Conservation (phyloP, 2,329 filamentous ascomycete species). For the Nannizziopsis barbatae region DNA sequence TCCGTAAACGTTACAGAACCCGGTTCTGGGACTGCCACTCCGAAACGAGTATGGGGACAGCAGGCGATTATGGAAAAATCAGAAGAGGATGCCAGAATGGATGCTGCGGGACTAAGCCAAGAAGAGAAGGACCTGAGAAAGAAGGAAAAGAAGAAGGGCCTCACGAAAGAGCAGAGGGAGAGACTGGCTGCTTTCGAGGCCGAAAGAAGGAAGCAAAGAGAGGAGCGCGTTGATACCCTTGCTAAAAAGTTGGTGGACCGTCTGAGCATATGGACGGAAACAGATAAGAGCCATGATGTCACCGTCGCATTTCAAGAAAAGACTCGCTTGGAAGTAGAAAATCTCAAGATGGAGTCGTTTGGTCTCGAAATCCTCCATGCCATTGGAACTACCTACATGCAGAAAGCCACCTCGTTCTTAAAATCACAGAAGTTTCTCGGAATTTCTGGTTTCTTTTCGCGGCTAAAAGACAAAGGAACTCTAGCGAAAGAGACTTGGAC, state of each 20-base stretch:
- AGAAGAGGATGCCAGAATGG: constrained; percentile 60
- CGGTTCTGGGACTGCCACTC: constrained; percentile 36
- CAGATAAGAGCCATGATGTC: constrained; percentile 75
- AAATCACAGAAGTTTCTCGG: constrained; percentile 96
- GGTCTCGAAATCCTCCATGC: constrained; percentile 92
- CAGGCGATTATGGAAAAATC: constrained; percentile 81
- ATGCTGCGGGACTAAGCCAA: constrained; percentile 53
- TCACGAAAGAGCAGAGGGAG: constrained; percentile 87
- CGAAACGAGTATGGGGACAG: constrained; percentile 55
- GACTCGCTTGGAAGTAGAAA: constrained; percentile 87
- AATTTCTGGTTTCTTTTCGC: constrained; percentile 86
- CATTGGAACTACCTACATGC: constrained; percentile 80
- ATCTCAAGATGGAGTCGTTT: constrained; percentile 98
- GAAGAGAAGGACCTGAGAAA: constrained; percentile 66
- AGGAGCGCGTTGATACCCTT: constrained; percentile 80
- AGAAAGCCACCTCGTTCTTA: constrained; percentile 75
- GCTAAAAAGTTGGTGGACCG: constrained; percentile 77
- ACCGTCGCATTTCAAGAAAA: constrained; percentile 87
- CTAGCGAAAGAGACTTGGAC: constrained; percentile 98
- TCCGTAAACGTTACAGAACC: constrained; percentile 14
- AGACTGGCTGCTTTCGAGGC: constrained; percentile 79
- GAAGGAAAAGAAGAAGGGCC: constrained; percentile 74
- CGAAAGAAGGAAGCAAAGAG: constrained; percentile 69
- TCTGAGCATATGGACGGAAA: constrained; percentile 92
- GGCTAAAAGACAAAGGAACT: constrained; percentile 91